Evolutionary conservation across 2,329 filamentous ascomycete genomes (phyloP), one percentile per base, ranked within the genome.

Genomic region (Scedosporium boydii): DNA sequence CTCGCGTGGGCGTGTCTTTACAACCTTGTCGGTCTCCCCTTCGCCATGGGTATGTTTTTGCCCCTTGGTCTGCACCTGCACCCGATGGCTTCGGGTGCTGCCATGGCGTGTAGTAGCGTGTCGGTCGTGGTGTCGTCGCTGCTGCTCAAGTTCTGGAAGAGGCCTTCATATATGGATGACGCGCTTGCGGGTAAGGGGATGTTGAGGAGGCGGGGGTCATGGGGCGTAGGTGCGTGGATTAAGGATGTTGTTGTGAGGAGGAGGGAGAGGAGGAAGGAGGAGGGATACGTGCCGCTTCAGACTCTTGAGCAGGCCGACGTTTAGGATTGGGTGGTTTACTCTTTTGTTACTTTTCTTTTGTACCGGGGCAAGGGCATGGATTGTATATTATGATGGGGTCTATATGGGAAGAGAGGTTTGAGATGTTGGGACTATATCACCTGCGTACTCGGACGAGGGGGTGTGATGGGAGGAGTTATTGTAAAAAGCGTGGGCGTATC

Each of bases 41-140:
- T 99, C 69, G 95, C 95, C 48, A 98, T 98, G 95, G 95, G 95
- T 26, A 77, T 98, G 69, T 96, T 98, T 78, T 79, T 99, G 4
- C 93, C 95, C 0, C 86, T 96, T 67, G 95, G 93, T 38, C 84
- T 90, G 64, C 87, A 92, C 69, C 80, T 98, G 66, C 95, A 96
- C 68, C 93, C 95, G 26, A 93, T 98, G 87, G 92, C 93, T 59
- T 95, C 95, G 1, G 93, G 92, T 21, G 91, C 90, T 3, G 95
- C 95, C 59, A 98, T 99, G 93, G 93, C 93, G 1, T 86, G 83
- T 66, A 95, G 89, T 63, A 93, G 89, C 67, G 91, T 99, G 57
- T 95, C 89, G 64, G 95, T 99, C 3, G 93, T 98, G 0, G 80
- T 87, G 4, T 93, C 88, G 73, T 91, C 87, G 68, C 77, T 99